Percentiles rank a stretch among this genome's conserved stretches.
Conservation (phyloP, 2,329 filamentous ascomycete genomes). For the Purpureocillium takamizusanense region DNA sequence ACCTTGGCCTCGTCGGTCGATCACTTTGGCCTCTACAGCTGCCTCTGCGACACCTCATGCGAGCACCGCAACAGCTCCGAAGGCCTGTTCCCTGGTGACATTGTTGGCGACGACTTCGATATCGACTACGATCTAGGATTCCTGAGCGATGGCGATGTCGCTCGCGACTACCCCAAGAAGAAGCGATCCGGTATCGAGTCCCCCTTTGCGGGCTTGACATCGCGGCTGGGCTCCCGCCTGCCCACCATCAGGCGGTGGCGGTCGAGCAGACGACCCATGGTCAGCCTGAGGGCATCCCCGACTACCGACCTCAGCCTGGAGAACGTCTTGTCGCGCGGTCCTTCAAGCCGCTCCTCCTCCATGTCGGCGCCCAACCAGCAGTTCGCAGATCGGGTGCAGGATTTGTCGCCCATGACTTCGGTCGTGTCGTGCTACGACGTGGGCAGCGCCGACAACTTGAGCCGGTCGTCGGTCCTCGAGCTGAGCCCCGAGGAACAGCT, state of each 20-base stretch:
- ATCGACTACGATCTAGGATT: conserved; percentile 60
- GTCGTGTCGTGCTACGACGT: conserved; percentile 46
- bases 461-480: conserved; percentile 35
- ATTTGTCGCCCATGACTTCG: conserved; percentile 50
- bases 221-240: conserved; percentile 56
- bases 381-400: conserved; percentile 32
- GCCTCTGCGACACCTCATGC: conserved; percentile 61
- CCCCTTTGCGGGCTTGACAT: conserved; percentile 51
- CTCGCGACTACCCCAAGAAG: conserved; percentile 34
- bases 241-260: conserved; percentile 43
- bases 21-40: conserved; percentile 48
- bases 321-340: conserved; percentile 58
- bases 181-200: conserved; percentile 50
- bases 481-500: conserved; percentile 26
- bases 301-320: conserved; percentile 80
- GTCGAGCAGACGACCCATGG: conserved; percentile 33
- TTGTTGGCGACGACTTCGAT: conserved; percentile 34
- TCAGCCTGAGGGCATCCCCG: conserved; percentile 39
- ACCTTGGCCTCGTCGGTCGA: conserved; percentile 14
- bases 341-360: conserved; percentile 74
- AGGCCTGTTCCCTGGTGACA: conserved; percentile 23
- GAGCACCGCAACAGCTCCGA: conserved; percentile 42
- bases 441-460: conserved; percentile 48
- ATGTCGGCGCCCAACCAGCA: conserved; percentile 52
- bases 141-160: conserved; percentile 54